Evolutionary conservation across 805 yeast genomes (phyloP), one percentile per base, ranked within the genome.

Genomic region (Yueomyces sp.): DNA sequence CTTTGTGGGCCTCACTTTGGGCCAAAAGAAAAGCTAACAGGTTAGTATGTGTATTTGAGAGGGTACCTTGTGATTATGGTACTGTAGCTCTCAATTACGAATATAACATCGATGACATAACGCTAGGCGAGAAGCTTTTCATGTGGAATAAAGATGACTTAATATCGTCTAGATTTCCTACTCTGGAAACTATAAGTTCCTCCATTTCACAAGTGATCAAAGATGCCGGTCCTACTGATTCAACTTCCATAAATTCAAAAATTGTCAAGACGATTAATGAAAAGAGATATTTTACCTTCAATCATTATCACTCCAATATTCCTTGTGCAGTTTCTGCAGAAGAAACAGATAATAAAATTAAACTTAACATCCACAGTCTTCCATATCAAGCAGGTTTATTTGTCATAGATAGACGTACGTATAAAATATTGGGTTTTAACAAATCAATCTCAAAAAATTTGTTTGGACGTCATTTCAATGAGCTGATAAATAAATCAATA

Each of bases 1-100:
- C 72, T 45, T 82, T 86, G 1, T 79, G 92, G 81, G 85, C 94
- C 12, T 81, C 94, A 0, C 59, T 86, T 42, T 88, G 96, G 95
- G 94, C 90, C 1, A 87, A 86, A 52, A 67, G 75, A 45, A 76
- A 77, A 50, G 79, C 79, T 2, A 75, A 74, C 40, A 61, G 82
- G 45, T 70, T 86, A 41, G 80, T 85, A 42, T 78, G 88, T 65
- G 85, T 85, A 66, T 79, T 87, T 56, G 94, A 86, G 53, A 92
- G 85, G 56, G 84, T 85, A 29, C 83, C 77, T 2, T 75, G 80
- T 52, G 77, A 72, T 52, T 76, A 79, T 5, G 66, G 76, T 45
- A 83, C 78, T 54, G 57, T 79, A 9, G 57, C 67, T 4, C 60
- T 77, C 26, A 65, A 65, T 37, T 41, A 37, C 6, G n/a, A 34